Conservation (phyloP, 148 eudicot species). For the Nyssa sinensis region DNA sequence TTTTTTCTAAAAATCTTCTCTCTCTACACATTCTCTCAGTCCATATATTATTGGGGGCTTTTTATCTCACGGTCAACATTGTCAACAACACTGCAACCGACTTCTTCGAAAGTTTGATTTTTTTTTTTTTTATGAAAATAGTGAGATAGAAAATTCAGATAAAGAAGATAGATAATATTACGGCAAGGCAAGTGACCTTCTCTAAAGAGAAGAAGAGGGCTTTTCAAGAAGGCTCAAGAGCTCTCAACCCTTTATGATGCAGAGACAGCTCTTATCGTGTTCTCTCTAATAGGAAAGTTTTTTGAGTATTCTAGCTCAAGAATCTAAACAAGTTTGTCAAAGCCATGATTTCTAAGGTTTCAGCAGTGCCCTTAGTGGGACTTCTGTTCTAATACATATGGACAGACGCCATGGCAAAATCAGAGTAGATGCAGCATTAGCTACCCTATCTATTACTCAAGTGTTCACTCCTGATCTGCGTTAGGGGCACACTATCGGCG, state of each 20-base stretch:
- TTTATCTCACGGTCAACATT: background rate
- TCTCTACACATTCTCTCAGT: slow-evolving; percentile 3
- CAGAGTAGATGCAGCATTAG: no score
- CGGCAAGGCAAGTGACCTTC: slow-evolving; percentile 27
- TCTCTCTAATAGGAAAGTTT: slow-evolving; percentile 27
- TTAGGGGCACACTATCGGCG: no score
- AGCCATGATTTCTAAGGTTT: no score
- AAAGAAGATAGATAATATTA: slow-evolving; percentile 26
- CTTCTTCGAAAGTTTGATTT: background rate
- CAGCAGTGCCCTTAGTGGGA: no score
- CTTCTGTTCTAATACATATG: no score
- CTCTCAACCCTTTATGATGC: slow-evolving; percentile 30
- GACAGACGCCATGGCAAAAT: no score
- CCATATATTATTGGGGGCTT: slow-evolving; percentile 16
- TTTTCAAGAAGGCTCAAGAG: slow-evolving; percentile 30
- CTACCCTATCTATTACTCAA: no score
- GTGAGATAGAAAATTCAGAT: slow-evolving; percentile 28
- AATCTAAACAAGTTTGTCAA: no score
- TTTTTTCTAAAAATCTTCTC: no score
- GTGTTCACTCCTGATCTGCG: no score
- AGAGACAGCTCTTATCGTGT: slow-evolving; percentile 23
- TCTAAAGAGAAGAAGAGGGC: slow-evolving; percentile 31
- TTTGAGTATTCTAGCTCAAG: slow-evolving; percentile 27
- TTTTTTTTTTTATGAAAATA: background rate
- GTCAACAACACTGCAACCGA: background rate